Evolutionary conservation across 768 basidiomycete genomes (phyloP).

Genomic region (Suillus plorans): DNA sequence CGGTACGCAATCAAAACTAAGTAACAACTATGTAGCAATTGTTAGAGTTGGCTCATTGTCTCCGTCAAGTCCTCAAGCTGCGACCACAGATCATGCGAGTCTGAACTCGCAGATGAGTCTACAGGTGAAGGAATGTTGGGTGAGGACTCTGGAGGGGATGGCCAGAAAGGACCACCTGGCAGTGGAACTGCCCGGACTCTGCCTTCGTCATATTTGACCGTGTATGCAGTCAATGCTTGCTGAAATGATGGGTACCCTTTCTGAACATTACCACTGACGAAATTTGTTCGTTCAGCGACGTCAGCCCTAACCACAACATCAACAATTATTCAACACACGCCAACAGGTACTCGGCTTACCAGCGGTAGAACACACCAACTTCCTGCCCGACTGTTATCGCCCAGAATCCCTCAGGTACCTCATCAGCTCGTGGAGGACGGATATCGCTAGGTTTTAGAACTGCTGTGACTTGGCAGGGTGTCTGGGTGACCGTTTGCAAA

Average conservation of each 20-base stretch:
- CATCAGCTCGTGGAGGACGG: neutral
- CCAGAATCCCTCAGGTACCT: conserved; percentile 1
- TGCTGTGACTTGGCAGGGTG: neutral
- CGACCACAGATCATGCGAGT: neutral
- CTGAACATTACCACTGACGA: neutral
- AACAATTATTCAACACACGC: neutral
- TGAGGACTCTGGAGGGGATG: neutral
- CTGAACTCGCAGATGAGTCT: neutral
- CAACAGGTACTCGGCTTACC: neutral
- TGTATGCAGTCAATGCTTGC: neutral
- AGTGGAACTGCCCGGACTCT: neutral
- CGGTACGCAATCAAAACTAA: neutral
- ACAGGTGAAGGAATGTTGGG: neutral
- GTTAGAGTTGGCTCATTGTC: neutral
- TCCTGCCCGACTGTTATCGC: neutral
- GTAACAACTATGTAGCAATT: neutral
- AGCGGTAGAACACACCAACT: neutral
- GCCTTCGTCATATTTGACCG: neutral
- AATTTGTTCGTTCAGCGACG: neutral
- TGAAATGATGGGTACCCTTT: neutral
- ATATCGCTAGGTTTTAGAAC: neutral
- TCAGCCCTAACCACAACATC: neutral
- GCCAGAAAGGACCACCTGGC: neutral
- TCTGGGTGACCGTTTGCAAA: neutral
- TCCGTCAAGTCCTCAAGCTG: conserved; percentile 1